Base-by-base conservation (phyloP, 495 filamentous ascomycete genomes). In the Hypomontagnella submonticulosa region DNA sequence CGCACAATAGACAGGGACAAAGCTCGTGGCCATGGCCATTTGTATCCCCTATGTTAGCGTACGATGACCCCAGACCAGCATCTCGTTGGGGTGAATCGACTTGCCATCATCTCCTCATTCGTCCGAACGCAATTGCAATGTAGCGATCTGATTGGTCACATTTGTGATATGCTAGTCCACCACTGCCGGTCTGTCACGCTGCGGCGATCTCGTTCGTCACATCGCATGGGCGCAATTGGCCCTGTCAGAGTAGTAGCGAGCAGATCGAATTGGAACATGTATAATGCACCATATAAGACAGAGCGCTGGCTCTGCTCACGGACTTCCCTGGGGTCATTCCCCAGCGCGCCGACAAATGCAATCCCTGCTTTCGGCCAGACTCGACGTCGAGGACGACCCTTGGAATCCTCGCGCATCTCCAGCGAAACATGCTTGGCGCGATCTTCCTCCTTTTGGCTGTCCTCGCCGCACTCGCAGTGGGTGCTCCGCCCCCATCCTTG, bases 141-240 rank as follows among this genome's bases (percentile, higher is more conserved):
- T 30, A 12, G 1, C 27, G 16, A 33, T 16, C 23, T 63, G 47
- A 68, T 63, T 68, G 65, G 65, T 9, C 15, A 41, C 46, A 41
- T 59, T 59, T 50, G 65, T 63, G 65, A 68, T 63, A 19, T 34
- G 37, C 6, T 59, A 58, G 65, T 63, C 48, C 56, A 30, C 42
- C 41, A 20, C 50, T 57, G 60, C 30, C 19, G 48, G 48, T 44
- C 54, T n/a, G 55, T 63, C 65, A 62, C 58, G 42, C 46, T 54
- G 41, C 23, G 53, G 20, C 38, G 58, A 62, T 57, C 33, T 57
- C 32, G 9, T 33, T 54, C 23, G 52, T 67, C 63, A 67, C 65
- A 32, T 68, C 65, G 55, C 65, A 68, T 63, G 23, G 23, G 53
- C 13, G 46, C 41, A 4, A 38, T 18, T 51, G 13, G 23, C 6